Percentiles rank a stretch among this genome's conserved stretches.
phyloP scores from a whole-genome alignment of 1,284 basidiomycete species.

The Ceratobasidium sp. region DNA sequence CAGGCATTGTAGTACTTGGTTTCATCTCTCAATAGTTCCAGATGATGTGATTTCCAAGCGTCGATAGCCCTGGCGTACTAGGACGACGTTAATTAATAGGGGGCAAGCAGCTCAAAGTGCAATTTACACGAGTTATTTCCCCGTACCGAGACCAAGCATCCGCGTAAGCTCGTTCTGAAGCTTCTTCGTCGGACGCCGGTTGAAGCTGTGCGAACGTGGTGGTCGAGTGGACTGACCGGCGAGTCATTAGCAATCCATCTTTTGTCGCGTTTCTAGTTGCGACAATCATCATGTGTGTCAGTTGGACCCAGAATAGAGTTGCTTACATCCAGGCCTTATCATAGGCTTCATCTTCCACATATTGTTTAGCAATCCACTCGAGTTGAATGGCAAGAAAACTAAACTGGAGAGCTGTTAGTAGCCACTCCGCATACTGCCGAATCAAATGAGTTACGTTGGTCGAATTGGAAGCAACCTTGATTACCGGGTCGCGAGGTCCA shows the following conservation, averaged over 20 bases:
- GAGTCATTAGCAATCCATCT: neutral
- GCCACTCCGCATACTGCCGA: neutral
- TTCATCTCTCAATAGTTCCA: slow-evolving; percentile 4
- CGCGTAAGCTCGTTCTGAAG: slow-evolving; percentile 13
- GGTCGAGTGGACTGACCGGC: neutral
- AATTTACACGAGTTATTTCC: slow-evolving; percentile 18
- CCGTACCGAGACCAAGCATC: slow-evolving; percentile 32
- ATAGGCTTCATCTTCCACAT: slow-evolving; percentile 12
- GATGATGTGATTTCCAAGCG: slow-evolving; percentile 23
- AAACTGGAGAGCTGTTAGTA: neutral
- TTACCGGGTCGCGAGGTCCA: slow-evolving; percentile 9
- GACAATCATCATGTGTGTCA: neutral
- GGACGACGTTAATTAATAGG: neutral
- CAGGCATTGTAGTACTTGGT: slow-evolving; percentile 26
- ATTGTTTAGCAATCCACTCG: neutral
- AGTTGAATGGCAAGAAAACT: neutral
- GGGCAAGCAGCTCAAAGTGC: neutral
- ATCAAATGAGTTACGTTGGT: neutral
- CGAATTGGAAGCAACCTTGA: neutral
- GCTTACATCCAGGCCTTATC: slow-evolving; percentile 24
- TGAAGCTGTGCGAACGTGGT: slow-evolving; percentile 19
- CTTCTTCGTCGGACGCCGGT: slow-evolving; percentile 5
- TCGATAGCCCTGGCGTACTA: slow-evolving; percentile 14
- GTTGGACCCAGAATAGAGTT: neutral
- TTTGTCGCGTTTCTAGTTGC: neutral